Evolutionary conservation across 129 eudicot species (phyloP).

Genomic region (Ambrosia artemisiifolia): DNA sequence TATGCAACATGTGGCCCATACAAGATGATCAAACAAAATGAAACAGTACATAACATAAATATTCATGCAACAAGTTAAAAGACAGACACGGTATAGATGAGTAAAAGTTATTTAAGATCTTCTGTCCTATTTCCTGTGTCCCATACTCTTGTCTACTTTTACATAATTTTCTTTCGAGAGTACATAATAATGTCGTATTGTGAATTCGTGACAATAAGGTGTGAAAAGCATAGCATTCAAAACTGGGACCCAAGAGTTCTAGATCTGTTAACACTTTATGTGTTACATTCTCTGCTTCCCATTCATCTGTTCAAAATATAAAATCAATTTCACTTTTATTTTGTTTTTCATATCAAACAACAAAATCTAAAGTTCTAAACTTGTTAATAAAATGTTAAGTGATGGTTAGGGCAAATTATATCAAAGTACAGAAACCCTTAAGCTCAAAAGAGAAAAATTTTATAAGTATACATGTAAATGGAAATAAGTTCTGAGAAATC

Average conservation of each 20-base stretch:
- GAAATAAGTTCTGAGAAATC: no score
- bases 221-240: conserved; percentile 10
- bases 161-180: not conserved
- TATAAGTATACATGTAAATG: not conserved
- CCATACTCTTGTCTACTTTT: not conserved
- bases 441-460: not conserved
- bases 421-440: not conserved
- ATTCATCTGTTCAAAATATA: not conserved
- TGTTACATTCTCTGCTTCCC: not conserved
- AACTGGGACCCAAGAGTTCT: not conserved
- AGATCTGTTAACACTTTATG: not conserved
- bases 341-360: not conserved
- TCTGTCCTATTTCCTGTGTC: conserved; percentile 4
- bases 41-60: not conserved
- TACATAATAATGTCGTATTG: conserved; percentile 16
- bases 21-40: conserved; percentile 8
- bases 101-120: conserved; percentile 9
- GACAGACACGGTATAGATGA: not conserved
- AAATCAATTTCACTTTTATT: not conserved
- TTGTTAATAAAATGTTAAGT: not conserved
- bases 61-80: conserved; percentile 13
- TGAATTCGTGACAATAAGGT: not conserved
- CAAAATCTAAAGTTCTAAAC: no score
- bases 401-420: not conserved
- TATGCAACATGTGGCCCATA: conserved; percentile 3